A percentile compares a stretch with the other conserved stretches of the same genome.
Conservation (phyloP, 148 eudicot genomes). For the Rhododendron ovatum region DNA sequence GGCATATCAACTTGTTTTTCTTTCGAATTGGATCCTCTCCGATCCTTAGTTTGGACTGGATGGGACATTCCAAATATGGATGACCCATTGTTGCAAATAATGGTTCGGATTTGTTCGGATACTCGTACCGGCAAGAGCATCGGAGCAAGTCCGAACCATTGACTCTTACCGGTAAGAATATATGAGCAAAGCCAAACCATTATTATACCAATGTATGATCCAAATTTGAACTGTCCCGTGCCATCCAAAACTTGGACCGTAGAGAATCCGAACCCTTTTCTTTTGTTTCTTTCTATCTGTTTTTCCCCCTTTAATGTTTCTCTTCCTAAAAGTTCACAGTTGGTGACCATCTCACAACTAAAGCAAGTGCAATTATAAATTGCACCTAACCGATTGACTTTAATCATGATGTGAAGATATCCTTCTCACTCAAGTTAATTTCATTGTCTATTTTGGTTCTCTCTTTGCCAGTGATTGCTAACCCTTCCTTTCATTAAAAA, state of each 20-base stretch:
- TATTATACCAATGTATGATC: too few relatives aligned
- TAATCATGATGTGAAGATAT: background rate
- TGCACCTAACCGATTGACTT: slow-evolving; percentile 14
- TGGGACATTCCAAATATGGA: background rate
- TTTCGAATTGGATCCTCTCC: background rate
- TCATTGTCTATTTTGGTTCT: slow-evolving; percentile 5
- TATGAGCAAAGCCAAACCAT: too few relatives aligned
- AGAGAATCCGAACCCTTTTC: background rate
- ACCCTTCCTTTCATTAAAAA: background rate
- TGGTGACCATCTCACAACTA: slow-evolving; percentile 3
- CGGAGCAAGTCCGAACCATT: too few relatives aligned
- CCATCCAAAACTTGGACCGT: background rate
- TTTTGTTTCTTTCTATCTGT: background rate
- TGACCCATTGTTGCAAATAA: too few relatives aligned
- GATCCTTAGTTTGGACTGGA: background rate
- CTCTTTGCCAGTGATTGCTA: background rate
- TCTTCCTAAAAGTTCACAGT: background rate
- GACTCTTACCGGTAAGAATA: too few relatives aligned
- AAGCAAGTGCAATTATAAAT: slow-evolving; percentile 5
- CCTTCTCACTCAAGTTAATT: slow-evolving; percentile 9
- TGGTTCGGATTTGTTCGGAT: background rate
- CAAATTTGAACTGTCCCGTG: too few relatives aligned
- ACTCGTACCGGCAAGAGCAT: background rate
- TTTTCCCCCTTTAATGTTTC: too few relatives aligned
- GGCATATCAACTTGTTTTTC: background rate